These are phyloP conservation scores for Macadamia tetraphylla DNA, from an alignment of 164 flowering plant genomes.

Conservation along the genomic window DNA sequence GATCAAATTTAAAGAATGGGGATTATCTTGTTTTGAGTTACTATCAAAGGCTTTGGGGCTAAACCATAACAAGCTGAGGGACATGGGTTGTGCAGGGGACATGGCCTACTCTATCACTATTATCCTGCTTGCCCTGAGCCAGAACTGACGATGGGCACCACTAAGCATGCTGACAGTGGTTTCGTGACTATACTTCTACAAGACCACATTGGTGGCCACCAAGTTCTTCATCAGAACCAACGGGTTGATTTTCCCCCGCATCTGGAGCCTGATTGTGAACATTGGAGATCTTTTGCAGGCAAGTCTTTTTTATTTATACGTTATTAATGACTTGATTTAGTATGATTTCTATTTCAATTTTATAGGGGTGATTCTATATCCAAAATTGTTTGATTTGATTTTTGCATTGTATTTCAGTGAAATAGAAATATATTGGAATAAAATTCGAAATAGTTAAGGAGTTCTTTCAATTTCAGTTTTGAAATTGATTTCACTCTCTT, in stretches of 20 bases:
- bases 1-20: slow-evolving; percentile 18
- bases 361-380: no score
- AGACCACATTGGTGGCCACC: slow-evolving; percentile 41
- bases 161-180: slow-evolving; percentile 29
- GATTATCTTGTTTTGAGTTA: slow-evolving; percentile 12
- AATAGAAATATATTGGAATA: no score
- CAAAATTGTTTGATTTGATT: no score
- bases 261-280: no score
- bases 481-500: no score
- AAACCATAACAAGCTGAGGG: slow-evolving; percentile 12
- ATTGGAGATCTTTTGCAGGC: no score
- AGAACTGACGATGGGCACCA: slow-evolving; percentile 32
- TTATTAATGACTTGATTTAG: no score
- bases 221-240: slow-evolving; percentile 27
- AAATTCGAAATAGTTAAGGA: no score
- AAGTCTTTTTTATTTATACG: no score
- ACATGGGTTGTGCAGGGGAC: slow-evolving; percentile 19
- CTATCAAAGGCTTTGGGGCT: slow-evolving; percentile 29
- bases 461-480: no score
- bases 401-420: no score
- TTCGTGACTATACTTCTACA: slow-evolving; percentile 46
- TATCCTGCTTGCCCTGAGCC: slow-evolving; percentile 52
- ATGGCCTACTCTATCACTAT: slow-evolving; percentile 20
- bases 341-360: no score
- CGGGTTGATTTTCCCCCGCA: slow-evolving; percentile 24